Percentiles rank a stretch among this genome's conserved stretches.
Conservation (phyloP, 2,329 filamentous ascomycete genomes). For the Pseudogymnoascus sp. region DNA sequence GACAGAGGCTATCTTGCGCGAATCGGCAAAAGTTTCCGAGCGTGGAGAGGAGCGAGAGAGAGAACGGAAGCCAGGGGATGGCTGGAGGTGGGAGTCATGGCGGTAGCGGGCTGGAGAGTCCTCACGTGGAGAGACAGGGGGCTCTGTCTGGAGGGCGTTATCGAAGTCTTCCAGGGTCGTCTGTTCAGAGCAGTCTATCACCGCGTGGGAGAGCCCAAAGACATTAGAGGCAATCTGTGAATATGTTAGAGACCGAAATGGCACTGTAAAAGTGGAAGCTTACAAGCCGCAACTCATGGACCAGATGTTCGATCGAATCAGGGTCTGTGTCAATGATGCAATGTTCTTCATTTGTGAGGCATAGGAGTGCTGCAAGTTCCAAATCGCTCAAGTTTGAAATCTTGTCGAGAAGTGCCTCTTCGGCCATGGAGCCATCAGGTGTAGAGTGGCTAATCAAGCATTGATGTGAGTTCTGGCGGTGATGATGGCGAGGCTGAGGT, state of each 20-base stretch:
- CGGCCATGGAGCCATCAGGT: conserved; percentile 43
- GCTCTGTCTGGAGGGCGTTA: conserved; percentile 50
- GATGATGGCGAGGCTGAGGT: conserved; percentile 9
- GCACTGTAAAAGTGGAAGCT: conserved; percentile 9
- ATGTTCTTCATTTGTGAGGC: conserved; percentile 72
- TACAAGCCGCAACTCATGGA: conserved; percentile 65
- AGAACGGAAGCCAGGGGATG: conserved; percentile 23
- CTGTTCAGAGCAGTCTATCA: conserved; percentile 62
- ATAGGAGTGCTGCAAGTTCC: conserved; percentile 77
- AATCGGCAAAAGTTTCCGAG: conserved; percentile 33
- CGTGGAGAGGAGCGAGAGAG: conserved; percentile 26
- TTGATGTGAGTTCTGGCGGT: conserved; percentile 1
- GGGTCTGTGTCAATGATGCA: conserved; percentile 72
- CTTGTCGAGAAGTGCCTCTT: conserved; percentile 53
- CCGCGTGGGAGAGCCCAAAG: conserved; percentile 62
- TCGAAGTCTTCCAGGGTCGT: conserved; percentile 79
- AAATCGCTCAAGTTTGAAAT: conserved; percentile 76
- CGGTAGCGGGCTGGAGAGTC: conserved; percentile 24
- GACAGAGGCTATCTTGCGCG: conserved; percentile 63
- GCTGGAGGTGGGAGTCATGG: conserved; percentile 28
- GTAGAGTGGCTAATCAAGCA: neutral
- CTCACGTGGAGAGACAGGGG: conserved; percentile 23
- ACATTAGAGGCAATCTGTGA: conserved; percentile 54
- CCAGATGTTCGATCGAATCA: conserved; percentile 55
- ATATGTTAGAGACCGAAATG: conserved; percentile 11